Percentiles rank a stretch among this genome's conserved stretches.
phyloP scores from a whole-genome alignment of 1,284 basidiomycete species.

The Ustanciosporium gigantosporum region DNA sequence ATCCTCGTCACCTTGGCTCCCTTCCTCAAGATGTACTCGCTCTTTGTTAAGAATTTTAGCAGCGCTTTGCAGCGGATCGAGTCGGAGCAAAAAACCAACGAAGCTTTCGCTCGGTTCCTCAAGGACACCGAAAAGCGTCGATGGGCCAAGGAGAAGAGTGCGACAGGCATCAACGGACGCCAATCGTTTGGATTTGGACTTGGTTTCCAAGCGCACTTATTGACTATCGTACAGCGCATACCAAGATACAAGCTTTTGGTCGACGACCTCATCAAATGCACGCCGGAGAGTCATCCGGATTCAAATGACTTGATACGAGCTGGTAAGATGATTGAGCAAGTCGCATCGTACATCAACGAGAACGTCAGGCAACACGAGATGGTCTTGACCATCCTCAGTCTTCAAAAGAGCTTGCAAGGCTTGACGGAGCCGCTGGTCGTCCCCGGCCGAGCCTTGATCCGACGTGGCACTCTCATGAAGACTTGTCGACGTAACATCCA shows the following conservation, averaged over 20 bases:
- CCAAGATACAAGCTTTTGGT: slow-evolving; percentile 57
- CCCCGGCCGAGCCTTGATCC: slow-evolving; percentile 53
- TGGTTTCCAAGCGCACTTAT: slow-evolving; percentile 56
- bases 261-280: slow-evolving; percentile 50
- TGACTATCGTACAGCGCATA: slow-evolving; percentile 59
- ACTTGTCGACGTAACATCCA: slow-evolving; percentile 57
- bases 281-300: slow-evolving; percentile 50
- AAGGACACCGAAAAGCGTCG: slow-evolving; percentile 43
- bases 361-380: slow-evolving; percentile 59
- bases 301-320: slow-evolving; percentile 35
- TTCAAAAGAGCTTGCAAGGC: slow-evolving; percentile 52
- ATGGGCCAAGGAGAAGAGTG: slow-evolving; percentile 13
- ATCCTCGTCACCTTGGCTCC: slow-evolving; percentile 57
- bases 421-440: slow-evolving; percentile 53
- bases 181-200: slow-evolving; percentile 49
- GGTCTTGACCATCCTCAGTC: slow-evolving; percentile 50
- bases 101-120: slow-evolving; percentile 50
- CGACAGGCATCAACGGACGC: slow-evolving; percentile 6
- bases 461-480: slow-evolving; percentile 54
- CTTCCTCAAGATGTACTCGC: slow-evolving; percentile 60
- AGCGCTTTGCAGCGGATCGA: slow-evolving; percentile 55
- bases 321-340: slow-evolving; percentile 48
- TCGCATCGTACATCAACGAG: slow-evolving; percentile 57
- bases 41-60: slow-evolving; percentile 60
- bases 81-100: slow-evolving; percentile 48